phyloP scores from a whole-genome alignment of 2,329 filamentous ascomycete species.

The Ascochyta lentis region DNA sequence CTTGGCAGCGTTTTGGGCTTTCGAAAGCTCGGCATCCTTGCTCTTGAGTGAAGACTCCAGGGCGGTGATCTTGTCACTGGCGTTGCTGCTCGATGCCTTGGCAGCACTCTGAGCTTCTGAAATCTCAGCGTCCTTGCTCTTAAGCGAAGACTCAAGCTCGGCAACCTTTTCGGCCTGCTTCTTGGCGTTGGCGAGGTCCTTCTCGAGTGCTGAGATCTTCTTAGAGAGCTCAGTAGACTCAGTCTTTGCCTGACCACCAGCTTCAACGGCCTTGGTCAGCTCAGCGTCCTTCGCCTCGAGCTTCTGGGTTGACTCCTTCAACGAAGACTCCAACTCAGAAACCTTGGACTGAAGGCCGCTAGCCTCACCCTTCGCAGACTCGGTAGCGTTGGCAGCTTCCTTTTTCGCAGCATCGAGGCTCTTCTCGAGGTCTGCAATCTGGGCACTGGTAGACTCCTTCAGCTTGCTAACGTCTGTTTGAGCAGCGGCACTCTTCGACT shows the following conservation, averaged over 20 bases:
- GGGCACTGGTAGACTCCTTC: constrained; percentile 23
- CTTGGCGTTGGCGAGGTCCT: constrained; percentile 9
- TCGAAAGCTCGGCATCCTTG: constrained; percentile 19
- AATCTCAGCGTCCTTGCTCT: constrained; percentile 25
- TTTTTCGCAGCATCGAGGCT: constrained; percentile 26
- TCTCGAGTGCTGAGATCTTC: constrained; percentile 21
- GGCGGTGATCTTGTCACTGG: constrained; percentile 33
- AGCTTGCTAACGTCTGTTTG: constrained; percentile 30
- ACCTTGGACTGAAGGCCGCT: constrained; percentile 20
- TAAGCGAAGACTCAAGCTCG: constrained; percentile 27
- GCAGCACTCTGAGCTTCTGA: constrained; percentile 15
- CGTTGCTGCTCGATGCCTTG: constrained; percentile 27
- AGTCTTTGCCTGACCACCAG: constrained; percentile 54
- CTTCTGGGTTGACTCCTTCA: constrained; percentile 27
- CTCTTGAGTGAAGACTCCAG: constrained; percentile 28
- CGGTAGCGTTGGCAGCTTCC: constrained; percentile 20
- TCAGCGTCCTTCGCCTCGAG: constrained; percentile 32
- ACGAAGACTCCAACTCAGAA: constrained; percentile 31
- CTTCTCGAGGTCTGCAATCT: constrained; percentile 31
- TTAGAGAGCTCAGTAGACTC: constrained; percentile 5
- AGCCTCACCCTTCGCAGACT: constrained; percentile 30
- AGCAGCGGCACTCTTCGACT: constrained; percentile 13
- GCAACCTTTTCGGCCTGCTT: constrained; percentile 12
- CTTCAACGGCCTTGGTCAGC: constrained; percentile 27
- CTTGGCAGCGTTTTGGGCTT: constrained; percentile 28